Evolutionary conservation across 2,329 filamentous ascomycete genomes (phyloP).

Genomic region (Sclerotinia nivalis): DNA sequence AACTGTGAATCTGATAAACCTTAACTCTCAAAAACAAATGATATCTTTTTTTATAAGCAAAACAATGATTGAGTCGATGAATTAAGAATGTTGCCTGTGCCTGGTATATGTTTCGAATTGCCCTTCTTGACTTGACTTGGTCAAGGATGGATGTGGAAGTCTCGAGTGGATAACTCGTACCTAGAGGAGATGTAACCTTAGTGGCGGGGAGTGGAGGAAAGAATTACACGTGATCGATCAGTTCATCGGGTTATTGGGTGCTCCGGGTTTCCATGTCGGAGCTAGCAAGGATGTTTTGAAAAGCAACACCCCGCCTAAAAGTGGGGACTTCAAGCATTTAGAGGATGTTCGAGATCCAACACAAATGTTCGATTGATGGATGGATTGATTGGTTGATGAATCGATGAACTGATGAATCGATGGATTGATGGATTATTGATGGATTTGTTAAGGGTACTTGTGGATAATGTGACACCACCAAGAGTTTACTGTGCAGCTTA

Average conservation of each 20-base stretch:
- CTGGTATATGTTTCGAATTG: no score
- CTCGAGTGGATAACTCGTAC: background rate
- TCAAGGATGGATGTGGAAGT: background rate
- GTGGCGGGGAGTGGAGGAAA: background rate
- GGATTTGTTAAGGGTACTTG: background rate
- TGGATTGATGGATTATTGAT: background rate
- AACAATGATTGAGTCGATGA: background rate
- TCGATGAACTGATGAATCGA: no score
- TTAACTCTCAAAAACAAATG: background rate
- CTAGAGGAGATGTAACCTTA: background rate
- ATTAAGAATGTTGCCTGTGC: background rate
- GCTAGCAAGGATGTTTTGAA: background rate
- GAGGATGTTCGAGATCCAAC: constrained; percentile 1
- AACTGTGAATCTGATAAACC: background rate
- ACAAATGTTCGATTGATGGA: constrained; percentile 1
- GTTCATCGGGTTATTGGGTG: background rate
- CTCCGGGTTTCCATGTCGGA: background rate
- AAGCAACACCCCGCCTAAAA: background rate
- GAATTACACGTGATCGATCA: background rate
- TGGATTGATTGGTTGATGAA: background rate
- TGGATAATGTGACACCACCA: background rate
- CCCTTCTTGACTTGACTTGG: background rate
- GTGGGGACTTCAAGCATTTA: background rate
- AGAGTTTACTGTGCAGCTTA: background rate
- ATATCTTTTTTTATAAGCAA: background rate